Evolutionary conservation across 306 rosid genomes (phyloP).

Genomic region (Quercus wislizeni): DNA sequence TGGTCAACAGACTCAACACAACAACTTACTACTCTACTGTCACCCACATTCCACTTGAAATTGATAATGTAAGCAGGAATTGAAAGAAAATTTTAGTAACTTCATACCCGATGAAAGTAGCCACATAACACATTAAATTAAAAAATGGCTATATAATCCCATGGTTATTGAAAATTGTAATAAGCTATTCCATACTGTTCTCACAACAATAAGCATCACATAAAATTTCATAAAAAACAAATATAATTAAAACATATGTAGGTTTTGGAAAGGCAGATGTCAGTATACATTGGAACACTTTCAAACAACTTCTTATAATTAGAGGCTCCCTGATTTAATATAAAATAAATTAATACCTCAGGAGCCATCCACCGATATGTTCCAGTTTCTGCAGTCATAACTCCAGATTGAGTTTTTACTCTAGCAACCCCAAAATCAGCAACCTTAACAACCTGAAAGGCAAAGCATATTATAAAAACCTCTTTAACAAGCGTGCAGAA

Average conservation of each 20-base stretch:
- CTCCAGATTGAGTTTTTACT: constrained; percentile 91
- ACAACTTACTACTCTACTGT: background rate
- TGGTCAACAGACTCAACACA: background rate
- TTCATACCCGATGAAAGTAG: background rate
- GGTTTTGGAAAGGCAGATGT: constrained; percentile 15
- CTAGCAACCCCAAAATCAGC: constrained; percentile 99
- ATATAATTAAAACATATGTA: background rate
- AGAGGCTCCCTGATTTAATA: background rate
- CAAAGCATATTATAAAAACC: background rate
- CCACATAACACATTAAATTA: background rate
- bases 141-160: background rate
- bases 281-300: constrained; percentile 12
- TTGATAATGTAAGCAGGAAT: background rate
- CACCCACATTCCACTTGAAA: background rate
- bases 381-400: constrained; percentile 99
- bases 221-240: background rate
- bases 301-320: constrained; percentile 10
- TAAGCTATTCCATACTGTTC: background rate
- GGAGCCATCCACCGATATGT: constrained; percentile 99
- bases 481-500: background rate
- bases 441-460: constrained; percentile 82
- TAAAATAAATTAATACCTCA: constrained; percentile 49
- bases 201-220: background rate
- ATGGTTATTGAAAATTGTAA: background rate
- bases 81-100: background rate